These are phyloP conservation scores for Aspergillus hiratsukae DNA, from an alignment of 2,329 filamentous ascomycete species.

Conservation along the genomic window DNA sequence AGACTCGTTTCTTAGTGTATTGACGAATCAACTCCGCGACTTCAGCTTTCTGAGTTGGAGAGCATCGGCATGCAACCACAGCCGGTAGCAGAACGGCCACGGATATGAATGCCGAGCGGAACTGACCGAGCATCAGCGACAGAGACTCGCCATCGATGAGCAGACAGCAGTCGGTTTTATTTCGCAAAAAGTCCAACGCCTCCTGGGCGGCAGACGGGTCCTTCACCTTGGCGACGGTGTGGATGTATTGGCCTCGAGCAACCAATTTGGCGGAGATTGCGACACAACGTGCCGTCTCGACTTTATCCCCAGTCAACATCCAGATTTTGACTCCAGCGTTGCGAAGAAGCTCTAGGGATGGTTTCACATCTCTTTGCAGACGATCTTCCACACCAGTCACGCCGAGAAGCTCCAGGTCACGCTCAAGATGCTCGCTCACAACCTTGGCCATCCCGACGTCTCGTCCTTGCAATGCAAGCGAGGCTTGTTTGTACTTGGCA, in stretches of 20 bases:
- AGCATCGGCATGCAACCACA: constrained; percentile 94
- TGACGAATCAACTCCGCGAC: constrained; percentile 85
- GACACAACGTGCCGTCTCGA: constrained; percentile 94
- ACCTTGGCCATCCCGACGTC: constrained; percentile 78
- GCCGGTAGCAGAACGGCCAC: constrained; percentile 82
- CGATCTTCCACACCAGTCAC: constrained; percentile 98
- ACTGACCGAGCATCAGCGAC: constrained; percentile 74
- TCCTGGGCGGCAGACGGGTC: constrained; percentile 82
- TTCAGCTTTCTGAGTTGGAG: constrained; percentile 94
- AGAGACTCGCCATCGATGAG: constrained; percentile 94
- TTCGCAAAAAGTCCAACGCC: constrained; percentile 79
- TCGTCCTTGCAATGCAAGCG: constrained; percentile 71
- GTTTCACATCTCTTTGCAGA: constrained; percentile 90
- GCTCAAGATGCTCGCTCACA: constrained; percentile 76
- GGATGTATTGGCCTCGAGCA: constrained; percentile 88
- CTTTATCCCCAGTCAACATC: constrained; percentile 99
- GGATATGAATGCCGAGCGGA: constrained; percentile 79
- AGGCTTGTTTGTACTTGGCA: constrained; percentile 69
- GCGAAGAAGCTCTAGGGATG: constrained; percentile 85
- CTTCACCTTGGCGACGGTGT: constrained; percentile 82
- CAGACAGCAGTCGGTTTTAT: constrained; percentile 79
- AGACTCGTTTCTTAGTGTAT: constrained; percentile 90
- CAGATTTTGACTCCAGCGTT: constrained; percentile 99
- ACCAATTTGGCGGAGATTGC: constrained; percentile 94
- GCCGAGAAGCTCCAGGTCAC: constrained; percentile 85